These are phyloP conservation scores for Serendipita sp. DNA, from an alignment of 768 basidiomycete genomes.

Conservation along the genomic window DNA sequence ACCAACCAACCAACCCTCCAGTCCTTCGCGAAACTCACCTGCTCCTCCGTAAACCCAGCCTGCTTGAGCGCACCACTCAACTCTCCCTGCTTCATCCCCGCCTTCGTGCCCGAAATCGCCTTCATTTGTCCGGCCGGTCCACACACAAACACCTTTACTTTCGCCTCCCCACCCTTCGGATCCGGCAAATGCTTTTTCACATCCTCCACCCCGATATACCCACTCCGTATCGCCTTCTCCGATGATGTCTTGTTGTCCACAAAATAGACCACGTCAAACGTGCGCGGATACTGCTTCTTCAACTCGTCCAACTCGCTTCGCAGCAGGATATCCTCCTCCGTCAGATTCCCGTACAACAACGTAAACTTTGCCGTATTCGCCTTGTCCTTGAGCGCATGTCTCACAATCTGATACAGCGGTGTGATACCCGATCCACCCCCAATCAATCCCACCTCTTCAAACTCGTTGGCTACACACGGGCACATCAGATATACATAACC, in stretches of 20 bases:
- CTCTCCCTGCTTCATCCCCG: conserved; percentile 72
- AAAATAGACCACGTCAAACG: conserved; percentile 70
- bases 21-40: conserved; percentile 46
- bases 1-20: no score
- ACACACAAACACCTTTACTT: conserved; percentile 81
- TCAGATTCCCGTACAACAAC: conserved; percentile 78
- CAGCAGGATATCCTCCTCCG: conserved; percentile 81
- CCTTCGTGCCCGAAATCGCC: conserved; percentile 80
- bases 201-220: conserved; percentile 59
- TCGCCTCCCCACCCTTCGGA: conserved; percentile 44
- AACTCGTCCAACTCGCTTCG: conserved; percentile 59
- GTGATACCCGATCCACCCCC: conserved; percentile 92
- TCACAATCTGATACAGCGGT: conserved; percentile 69
- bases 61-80: conserved; percentile 74
- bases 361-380: conserved; percentile 90
- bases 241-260: conserved; percentile 42
- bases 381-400: conserved; percentile 54
- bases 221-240: conserved; percentile 36
- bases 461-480: conserved; percentile 50
- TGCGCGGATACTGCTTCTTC: conserved; percentile 50
- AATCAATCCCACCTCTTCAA: conserved; percentile 74
- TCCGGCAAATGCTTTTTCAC: conserved; percentile 56
- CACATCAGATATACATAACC: neutral
- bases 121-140: conserved; percentile 83
- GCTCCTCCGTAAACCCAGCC: conserved; percentile 68